Evolutionary conservation across 192 early-diverging fungal species (phyloP).

Genomic region (Endogone sp.): DNA sequence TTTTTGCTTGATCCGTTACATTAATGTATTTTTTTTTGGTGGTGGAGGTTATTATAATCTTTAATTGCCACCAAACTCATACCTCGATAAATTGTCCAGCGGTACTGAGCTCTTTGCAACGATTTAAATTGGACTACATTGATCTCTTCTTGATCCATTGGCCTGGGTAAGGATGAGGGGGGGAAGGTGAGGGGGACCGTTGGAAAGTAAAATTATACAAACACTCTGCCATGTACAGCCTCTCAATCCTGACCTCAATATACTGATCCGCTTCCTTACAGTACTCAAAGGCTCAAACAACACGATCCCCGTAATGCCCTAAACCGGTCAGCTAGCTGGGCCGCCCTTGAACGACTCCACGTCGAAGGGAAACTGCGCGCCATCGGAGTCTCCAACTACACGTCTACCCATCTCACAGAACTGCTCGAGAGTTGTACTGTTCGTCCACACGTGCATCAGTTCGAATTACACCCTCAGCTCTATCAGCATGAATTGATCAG

Average conservation of each 20-base stretch:
- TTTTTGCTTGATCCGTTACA: too few species aligned
- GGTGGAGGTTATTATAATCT: too few species aligned
- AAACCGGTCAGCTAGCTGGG: conserved; percentile 55
- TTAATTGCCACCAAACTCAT: too few species aligned
- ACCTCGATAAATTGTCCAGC: conserved; percentile 25
- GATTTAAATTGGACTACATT: conserved; percentile 63
- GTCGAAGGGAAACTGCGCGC: conserved; percentile 48
- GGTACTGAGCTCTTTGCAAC: conserved; percentile 45
- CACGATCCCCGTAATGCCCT: conserved; percentile 39
- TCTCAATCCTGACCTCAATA: too few species aligned
- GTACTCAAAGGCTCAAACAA: conserved; percentile 32
- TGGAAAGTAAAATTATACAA: too few species aligned
- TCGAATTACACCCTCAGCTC: conserved; percentile 65
- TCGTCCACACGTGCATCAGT: conserved; percentile 64
- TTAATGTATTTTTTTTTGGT: too few species aligned
- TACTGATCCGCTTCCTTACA: too few species aligned
- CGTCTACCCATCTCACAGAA: conserved; percentile 50
- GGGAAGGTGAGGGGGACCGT: too few species aligned
- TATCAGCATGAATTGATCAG: conserved; percentile 52
- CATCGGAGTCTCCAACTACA: conserved; percentile 76
- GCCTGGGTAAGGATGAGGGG: too few species aligned
- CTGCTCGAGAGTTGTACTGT: conserved; percentile 52
- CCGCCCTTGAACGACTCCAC: conserved; percentile 61
- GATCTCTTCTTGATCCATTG: conserved; percentile 78
- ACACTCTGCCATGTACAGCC: too few species aligned